These are phyloP conservation scores for Silene vulgaris DNA, from an alignment of 179 eudicot species.

Conservation along the genomic window DNA sequence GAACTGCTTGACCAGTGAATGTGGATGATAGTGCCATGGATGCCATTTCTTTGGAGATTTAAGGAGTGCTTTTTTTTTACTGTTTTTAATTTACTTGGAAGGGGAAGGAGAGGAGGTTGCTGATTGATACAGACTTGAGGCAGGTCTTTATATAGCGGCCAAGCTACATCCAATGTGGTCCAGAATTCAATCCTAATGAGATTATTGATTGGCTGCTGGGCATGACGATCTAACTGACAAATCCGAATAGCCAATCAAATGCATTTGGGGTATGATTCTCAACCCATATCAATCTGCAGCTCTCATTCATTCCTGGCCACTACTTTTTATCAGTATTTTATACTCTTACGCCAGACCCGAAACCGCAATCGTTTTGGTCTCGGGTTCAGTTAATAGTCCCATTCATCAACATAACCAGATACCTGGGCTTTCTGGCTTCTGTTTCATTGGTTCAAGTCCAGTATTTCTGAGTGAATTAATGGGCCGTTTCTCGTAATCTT, in stretches of 20 bases:
- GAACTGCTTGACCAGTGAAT: constrained; percentile 15
- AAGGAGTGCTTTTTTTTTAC: background rate
- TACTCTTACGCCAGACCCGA: too few relatives aligned
- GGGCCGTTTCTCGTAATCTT: too few relatives aligned
- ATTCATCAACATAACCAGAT: too few relatives aligned
- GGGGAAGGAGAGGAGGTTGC: constrained; percentile 2
- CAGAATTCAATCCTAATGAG: constrained; percentile 8
- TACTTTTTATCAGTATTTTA: background rate
- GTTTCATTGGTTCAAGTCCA: too few relatives aligned
- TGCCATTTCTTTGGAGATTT: constrained; percentile 17
- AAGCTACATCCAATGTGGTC: background rate
- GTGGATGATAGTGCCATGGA: constrained; percentile 20
- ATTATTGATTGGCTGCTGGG: constrained; percentile 10
- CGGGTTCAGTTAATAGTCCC: background rate
- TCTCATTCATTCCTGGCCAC: background rate
- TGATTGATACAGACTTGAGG: background rate
- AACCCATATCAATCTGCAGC: background rate
- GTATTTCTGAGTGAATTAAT: too few relatives aligned
- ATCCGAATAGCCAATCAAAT: constrained; percentile 4
- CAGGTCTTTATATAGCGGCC: background rate
- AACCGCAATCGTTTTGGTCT: too few relatives aligned
- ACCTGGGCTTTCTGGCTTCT: too few relatives aligned
- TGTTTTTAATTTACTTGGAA: background rate
- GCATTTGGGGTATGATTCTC: background rate
- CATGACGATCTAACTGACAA: background rate